Base-by-base conservation (phyloP, 257 asterid genomes). In the Nicotiana tomentosiformis region DNA sequence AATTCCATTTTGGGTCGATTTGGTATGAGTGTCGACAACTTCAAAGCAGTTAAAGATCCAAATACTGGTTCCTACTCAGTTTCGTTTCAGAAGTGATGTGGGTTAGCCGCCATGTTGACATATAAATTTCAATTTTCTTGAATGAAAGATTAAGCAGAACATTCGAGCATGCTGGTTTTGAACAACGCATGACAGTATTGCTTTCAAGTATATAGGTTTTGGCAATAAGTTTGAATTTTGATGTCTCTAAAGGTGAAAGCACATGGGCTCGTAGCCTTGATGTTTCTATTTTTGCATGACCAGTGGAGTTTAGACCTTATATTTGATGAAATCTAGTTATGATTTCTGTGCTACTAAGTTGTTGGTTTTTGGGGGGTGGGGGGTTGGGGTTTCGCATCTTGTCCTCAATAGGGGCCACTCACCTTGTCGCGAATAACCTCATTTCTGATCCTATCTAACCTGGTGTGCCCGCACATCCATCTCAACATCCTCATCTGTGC, bases 21-120 rank as follows among this genome's bases (percentile, higher is more conserved):
- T 82, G 99, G 99, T 66, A 93, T 95, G 99, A 93, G 97, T n/a
- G 85, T 88, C 0, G 98, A 95, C 93, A 95, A 95, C 83, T 93
- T 93, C 77, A 95, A 95, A 88, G 93, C 99, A 33, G 98, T 95
- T 32, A 87, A 95, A 85, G 99, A 95, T 86, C 98, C 99, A 32
- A 95, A 90, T 53, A 91, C 97, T 15, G 99, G 99, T 70, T 95
- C 98, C 77, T 95, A 93, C 85, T 95, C 99, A 7, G 14, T 95
- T 77, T 84, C 91, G 20, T 92, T 93, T 77, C 97, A 93, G 87
- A 65, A 65, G 77, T 80, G 61, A 55, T 49, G 14, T 30, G 16
- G 64, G 29, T 26, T 15, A 23, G 43, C 29, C 26, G 43, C 29
- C 26, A 49, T 51, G 61, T 23, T 79, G 49, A 70, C 20, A 23